Percentiles rank a stretch among this genome's conserved stretches.
Evolutionary conservation across 2,329 filamentous ascomycete species (phyloP).

Genomic region (Phialophora tarda): DNA sequence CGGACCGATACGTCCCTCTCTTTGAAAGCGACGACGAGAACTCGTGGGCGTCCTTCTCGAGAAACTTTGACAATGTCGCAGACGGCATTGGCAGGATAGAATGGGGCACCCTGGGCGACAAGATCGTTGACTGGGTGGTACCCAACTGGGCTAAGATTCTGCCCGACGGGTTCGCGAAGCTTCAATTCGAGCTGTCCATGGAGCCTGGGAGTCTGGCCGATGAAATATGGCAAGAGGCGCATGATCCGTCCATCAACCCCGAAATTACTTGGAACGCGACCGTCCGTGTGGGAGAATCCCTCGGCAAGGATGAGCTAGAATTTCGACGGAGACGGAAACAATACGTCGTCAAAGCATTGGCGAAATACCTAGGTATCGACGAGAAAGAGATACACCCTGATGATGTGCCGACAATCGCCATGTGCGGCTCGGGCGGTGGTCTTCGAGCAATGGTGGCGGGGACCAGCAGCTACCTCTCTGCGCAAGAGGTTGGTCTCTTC

Average conservation of each 20-base stretch:
- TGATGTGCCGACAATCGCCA: slow-evolving; percentile 89
- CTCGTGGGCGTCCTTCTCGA: slow-evolving; percentile 59
- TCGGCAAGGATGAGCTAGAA: slow-evolving; percentile 81
- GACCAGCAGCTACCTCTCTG: slow-evolving; percentile 81
- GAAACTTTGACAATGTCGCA: slow-evolving; percentile 49
- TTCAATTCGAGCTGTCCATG: slow-evolving; percentile 87
- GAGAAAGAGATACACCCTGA: slow-evolving; percentile 86
- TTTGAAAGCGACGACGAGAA: slow-evolving; percentile 44
- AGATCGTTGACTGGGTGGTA: slow-evolving; percentile 72
- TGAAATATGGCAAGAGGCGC: slow-evolving; percentile 91
- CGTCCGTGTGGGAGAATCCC: slow-evolving; percentile 78
- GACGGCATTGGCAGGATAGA: slow-evolving; percentile 50
- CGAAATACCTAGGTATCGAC: slow-evolving; percentile 77
- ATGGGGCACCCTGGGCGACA: slow-evolving; percentile 55
- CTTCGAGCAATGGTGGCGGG: slow-evolving; percentile 88
- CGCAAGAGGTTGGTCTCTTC: slow-evolving; percentile 84
- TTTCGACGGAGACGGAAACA: slow-evolving; percentile 73
- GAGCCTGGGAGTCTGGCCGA: slow-evolving; percentile 85
- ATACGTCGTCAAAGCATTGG: slow-evolving; percentile 74
- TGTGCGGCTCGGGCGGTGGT: slow-evolving; percentile 93
- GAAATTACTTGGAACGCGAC: slow-evolving; percentile 82
- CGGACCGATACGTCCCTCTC: slow-evolving; percentile 30
- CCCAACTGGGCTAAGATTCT: slow-evolving; percentile 82
- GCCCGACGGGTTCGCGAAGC: slow-evolving; percentile 77
- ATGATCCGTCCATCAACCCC: slow-evolving; percentile 80